phyloP scores from a whole-genome alignment of 179 eudicot species.

The Beta corolliflora region DNA sequence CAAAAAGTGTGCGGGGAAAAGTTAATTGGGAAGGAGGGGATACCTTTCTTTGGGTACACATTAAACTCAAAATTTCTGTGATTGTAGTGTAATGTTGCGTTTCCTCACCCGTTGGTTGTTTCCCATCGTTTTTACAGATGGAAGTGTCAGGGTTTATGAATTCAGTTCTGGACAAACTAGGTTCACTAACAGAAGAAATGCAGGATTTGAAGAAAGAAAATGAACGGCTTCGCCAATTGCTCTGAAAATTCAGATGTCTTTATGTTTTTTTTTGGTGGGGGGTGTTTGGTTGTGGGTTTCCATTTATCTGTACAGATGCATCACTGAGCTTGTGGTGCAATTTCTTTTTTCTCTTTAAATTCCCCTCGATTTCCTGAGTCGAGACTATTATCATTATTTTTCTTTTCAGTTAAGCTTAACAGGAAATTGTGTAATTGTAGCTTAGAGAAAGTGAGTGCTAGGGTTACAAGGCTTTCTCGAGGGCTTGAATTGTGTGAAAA shows the following conservation, averaged over 20 bases:
- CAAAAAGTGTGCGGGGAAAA: too few relatives aligned
- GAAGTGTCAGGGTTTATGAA: slow-evolving; percentile 64
- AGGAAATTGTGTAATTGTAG: slow-evolving; percentile 14
- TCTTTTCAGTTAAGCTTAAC: slow-evolving; percentile 7
- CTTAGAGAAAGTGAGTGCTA: neutral
- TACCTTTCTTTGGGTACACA: slow-evolving; percentile 7
- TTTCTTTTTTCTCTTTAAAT: neutral
- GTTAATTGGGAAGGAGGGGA: too few relatives aligned
- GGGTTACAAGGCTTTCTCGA: neutral
- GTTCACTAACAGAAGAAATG: slow-evolving; percentile 71
- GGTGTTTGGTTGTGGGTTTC: neutral
- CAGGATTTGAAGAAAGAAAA: slow-evolving; percentile 66
- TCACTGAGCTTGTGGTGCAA: neutral
- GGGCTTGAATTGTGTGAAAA: neutral
- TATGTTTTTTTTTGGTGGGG: neutral
- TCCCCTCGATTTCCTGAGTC: neutral
- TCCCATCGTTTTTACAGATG: slow-evolving; percentile 44
- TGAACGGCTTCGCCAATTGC: slow-evolving; percentile 71
- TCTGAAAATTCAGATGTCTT: slow-evolving; percentile 30
- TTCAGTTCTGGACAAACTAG: slow-evolving; percentile 69
- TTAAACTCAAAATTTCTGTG: neutral
- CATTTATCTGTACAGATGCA: slow-evolving; percentile 9
- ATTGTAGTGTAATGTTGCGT: slow-evolving; percentile 2
- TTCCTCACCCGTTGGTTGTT: neutral
- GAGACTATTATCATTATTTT: neutral